phyloP scores from a whole-genome alignment of 768 basidiomycete species.

The Daedaleopsis nitida region DNA sequence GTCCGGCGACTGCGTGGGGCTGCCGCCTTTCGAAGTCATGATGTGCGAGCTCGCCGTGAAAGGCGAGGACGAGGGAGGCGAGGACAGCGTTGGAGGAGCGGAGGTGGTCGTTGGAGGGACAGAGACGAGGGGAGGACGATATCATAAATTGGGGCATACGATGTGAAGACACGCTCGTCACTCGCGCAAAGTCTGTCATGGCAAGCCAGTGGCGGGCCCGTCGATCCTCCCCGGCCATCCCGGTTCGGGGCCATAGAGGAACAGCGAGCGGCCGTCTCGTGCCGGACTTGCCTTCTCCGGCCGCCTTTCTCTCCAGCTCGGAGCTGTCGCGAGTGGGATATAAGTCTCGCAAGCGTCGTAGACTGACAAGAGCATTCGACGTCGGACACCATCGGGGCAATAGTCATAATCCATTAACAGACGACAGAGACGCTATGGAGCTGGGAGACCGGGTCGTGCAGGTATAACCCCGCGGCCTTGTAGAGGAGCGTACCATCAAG shows the following conservation, averaged over 20 bases:
- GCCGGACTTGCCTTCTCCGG: slow-evolving; percentile 10
- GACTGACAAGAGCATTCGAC: no score
- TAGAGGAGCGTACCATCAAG: not conserved
- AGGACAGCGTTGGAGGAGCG: not conserved
- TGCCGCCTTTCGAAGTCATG: not conserved
- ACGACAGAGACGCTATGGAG: not conserved
- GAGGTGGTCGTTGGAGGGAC: not conserved
- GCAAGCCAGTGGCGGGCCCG: not conserved
- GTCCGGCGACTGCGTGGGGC: not conserved
- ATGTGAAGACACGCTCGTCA: slow-evolving; percentile 16
- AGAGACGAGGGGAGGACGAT: not conserved
- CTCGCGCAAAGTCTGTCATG: slow-evolving; percentile 2
- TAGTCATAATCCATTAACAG: not conserved
- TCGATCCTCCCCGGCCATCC: slow-evolving; percentile 4
- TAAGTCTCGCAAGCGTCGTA: no score
- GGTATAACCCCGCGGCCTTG: no score
- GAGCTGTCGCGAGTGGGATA: no score
- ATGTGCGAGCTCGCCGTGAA: not conserved
- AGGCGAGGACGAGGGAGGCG: not conserved
- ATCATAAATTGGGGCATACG: not conserved
- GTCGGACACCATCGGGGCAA: no score
- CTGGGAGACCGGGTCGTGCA: no score
- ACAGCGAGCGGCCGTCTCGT: not conserved
- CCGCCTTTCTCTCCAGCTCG: not conserved
- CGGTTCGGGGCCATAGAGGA: not conserved